Evolutionary conservation across 1,139 yeast species (phyloP), one percentile per base, ranked within the genome.

Genomic region (Debaryomyces fabryi): DNA sequence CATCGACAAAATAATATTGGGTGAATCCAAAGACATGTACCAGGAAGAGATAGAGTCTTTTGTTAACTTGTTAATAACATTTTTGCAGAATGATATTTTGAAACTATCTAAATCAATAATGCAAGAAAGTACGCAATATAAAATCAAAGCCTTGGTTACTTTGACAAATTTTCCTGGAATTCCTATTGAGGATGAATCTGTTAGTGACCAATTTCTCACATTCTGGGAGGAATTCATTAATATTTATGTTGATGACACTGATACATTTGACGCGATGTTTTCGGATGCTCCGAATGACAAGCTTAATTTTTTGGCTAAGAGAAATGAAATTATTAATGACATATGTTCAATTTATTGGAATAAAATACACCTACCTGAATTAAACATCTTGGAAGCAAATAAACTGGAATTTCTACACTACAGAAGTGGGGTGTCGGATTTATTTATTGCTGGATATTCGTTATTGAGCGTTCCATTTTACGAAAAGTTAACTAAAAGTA

Each of bases 221-320:
- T 89, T 91, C 60, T 93, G 98, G 98, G 80, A 81, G 47, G 86
- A 84, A 49, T 73, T 87, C 46, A 82, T 86, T 8, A 95, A 88
- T 52, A 76, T 81, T 1, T 81, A 79, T 49, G 68, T 78, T 16
- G 86, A 81, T 54, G 86, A 82, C 48, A 76, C 67, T n/a, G 86
- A 72, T 16, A 55, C 70, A 0, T 58, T 80, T n/a, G 56, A 64
- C 43, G 60, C 62, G 13, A 42, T 71, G 2, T 55, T 78, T 20
- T 65, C 67, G 12, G 53, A 60, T 13, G 67, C 67, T 41, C 50
- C 57, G 7, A 53, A 49, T 2, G 59, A 58, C 3, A 52, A 68
- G 29, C 50, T 52, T 1, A 47, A 48, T 6, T 71, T 74, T 39
- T 55, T 67, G 8, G 40, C 49, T 6, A 68, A 68, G 35, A 65